These are phyloP conservation scores for Colletotrichum graminicola DNA, from an alignment of 2,329 filamentous ascomycete genomes.

Conservation along the genomic window DNA sequence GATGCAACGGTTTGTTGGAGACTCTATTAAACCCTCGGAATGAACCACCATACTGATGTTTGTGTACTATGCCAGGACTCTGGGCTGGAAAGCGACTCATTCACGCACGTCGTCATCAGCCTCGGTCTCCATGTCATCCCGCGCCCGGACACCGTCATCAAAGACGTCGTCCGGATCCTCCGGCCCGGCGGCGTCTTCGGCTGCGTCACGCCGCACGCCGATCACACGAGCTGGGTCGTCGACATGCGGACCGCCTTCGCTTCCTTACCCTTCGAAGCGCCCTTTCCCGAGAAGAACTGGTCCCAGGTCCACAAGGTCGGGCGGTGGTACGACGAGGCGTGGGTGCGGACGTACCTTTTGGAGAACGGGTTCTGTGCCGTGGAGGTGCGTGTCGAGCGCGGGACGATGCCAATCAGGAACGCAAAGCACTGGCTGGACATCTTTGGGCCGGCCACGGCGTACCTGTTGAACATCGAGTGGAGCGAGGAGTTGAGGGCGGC, in stretches of 20 bases:
- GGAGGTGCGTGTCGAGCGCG: background rate
- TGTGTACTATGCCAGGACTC: no score
- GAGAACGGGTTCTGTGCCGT: background rate
- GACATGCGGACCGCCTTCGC: background rate
- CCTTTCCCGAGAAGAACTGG: conserved; percentile 1
- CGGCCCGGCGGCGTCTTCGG: conserved; percentile 7
- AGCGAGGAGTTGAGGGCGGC: background rate
- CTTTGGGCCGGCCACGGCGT: background rate
- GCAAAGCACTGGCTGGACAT: background rate
- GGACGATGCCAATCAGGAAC: background rate
- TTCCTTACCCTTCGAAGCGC: background rate
- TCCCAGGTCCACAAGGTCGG: conserved; percentile 2
- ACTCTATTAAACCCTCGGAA: no score
- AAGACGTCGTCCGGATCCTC: background rate
- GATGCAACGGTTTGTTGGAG: no score
- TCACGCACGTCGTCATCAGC: background rate
- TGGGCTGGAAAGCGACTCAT: conserved; percentile 24
- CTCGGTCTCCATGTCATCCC: no score
- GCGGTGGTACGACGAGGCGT: conserved; percentile 9
- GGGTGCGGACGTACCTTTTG: background rate
- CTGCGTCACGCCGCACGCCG: conserved; percentile 1
- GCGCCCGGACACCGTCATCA: no score
- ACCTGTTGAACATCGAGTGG: background rate
- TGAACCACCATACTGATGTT: no score
- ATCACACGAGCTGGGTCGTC: conserved; percentile 7